These are phyloP conservation scores for Xylariaceae sp. DNA, from an alignment of 2,329 filamentous ascomycete species.

Conservation along the genomic window DNA sequence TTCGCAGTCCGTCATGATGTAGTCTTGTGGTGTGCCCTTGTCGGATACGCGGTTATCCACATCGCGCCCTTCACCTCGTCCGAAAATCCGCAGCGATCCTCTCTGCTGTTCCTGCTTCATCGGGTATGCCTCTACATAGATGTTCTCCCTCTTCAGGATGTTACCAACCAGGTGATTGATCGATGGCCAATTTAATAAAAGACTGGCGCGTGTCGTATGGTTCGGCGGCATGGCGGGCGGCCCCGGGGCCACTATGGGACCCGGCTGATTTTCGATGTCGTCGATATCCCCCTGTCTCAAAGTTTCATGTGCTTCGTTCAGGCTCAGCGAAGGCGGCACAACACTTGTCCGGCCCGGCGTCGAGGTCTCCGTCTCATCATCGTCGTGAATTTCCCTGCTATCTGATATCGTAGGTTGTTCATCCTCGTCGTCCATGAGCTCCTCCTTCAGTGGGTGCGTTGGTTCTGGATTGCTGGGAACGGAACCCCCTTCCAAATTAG, in stretches of 20 bases:
- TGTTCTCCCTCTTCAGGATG: slow-evolving; percentile 43
- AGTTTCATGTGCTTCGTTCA: slow-evolving; percentile 32
- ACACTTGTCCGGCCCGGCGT: slow-evolving; percentile 30
- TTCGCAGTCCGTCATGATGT: slow-evolving; percentile 34
- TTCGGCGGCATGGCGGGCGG: slow-evolving; percentile 72
- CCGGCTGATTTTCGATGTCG: slow-evolving; percentile 47
- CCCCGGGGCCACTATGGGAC: slow-evolving; percentile 49
- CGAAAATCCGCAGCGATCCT: slow-evolving; percentile 69
- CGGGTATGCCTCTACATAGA: slow-evolving; percentile 65
- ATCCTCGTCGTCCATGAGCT: slow-evolving; percentile 33
- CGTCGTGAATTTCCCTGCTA: slow-evolving; percentile 15
- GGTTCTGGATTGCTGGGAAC: slow-evolving; percentile 27
- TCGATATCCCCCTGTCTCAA: slow-evolving; percentile 39
- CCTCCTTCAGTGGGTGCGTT: slow-evolving; percentile 27
- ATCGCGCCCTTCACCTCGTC: slow-evolving; percentile 64
- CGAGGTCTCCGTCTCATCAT: slow-evolving; percentile 23
- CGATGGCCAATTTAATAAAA: slow-evolving; percentile 67
- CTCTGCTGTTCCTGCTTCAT: slow-evolving; percentile 69
- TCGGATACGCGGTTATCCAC: slow-evolving; percentile 51
- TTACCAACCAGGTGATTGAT: slow-evolving; percentile 59
- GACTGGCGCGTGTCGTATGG: slow-evolving; percentile 84
- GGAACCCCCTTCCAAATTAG: slow-evolving; percentile 35
- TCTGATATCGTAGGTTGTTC: slow-evolving; percentile 24
- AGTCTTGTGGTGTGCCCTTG: slow-evolving; percentile 37
- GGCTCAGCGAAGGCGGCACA: slow-evolving; percentile 25